phyloP scores from a whole-genome alignment of 495 filamentous ascomycete genomes.

The Hypomontagnella monticulosa region DNA sequence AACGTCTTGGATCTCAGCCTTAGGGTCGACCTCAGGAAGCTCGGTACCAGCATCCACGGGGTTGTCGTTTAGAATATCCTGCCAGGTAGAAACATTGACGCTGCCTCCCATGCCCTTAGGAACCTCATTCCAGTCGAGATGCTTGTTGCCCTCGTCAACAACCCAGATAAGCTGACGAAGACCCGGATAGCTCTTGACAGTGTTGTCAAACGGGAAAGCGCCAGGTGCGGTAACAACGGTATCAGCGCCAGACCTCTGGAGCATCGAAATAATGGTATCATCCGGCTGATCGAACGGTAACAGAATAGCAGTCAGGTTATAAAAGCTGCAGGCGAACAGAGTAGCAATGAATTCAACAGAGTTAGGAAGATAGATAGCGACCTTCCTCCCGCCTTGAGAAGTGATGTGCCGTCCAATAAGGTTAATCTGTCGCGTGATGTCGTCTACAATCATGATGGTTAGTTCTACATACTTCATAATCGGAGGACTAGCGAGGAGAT shows the following conservation, averaged over 20 bases:
- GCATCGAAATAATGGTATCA: slow-evolving; percentile 70
- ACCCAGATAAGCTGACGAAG: slow-evolving; percentile 90
- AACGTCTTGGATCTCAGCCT: slow-evolving; percentile 62
- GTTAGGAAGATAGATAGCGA: slow-evolving; percentile 93
- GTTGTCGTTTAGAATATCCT: slow-evolving; percentile 79
- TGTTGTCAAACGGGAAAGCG: slow-evolving; percentile 80
- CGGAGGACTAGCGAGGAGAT: not conserved
- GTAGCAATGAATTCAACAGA: slow-evolving; percentile 83
- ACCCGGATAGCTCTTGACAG: slow-evolving; percentile 71
- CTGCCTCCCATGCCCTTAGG: slow-evolving; percentile 75
- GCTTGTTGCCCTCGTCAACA: slow-evolving; percentile 87
- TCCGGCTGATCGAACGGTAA: slow-evolving; percentile 81
- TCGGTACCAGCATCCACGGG: slow-evolving; percentile 54
- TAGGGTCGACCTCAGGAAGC: slow-evolving; percentile 55
- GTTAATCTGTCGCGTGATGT: slow-evolving; percentile 86
- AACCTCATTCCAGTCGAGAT: slow-evolving; percentile 89
- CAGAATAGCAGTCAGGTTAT: slow-evolving; percentile 78
- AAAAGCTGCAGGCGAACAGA: slow-evolving; percentile 77
- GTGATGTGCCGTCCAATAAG: slow-evolving; percentile 80
- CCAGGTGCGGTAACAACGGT: slow-evolving; percentile 85
- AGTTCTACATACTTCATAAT: slow-evolving; percentile 10
- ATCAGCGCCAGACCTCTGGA: slow-evolving; percentile 77
- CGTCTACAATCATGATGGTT: slow-evolving; percentile 51
- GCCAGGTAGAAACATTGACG: slow-evolving; percentile 85
- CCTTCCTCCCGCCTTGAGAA: slow-evolving; percentile 74